Evolutionary conservation across 2,329 filamentous ascomycete species (phyloP), one percentile per base, ranked within the genome.

Genomic region (Phymatotrichopsis omnivora): DNA sequence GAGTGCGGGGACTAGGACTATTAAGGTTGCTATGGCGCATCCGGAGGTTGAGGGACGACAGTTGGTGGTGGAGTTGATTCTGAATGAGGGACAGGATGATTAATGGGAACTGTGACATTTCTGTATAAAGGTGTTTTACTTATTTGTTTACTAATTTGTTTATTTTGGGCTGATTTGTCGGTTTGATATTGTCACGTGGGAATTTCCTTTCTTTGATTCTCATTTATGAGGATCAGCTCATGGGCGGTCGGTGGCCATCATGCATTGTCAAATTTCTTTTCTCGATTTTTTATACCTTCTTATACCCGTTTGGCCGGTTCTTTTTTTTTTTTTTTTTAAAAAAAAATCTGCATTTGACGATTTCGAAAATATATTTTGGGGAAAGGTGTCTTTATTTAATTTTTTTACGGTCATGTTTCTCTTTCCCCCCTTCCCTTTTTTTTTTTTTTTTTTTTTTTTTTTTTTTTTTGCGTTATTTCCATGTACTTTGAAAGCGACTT

Each of bases 11-110:
- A 65, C 41, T 67, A 76, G 84, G 43, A 93, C 84, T 1, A 80
- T 96, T 59, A 98, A 98, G 74, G 76, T 98, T 57, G 82, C 80
- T 58, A 87, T 98, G 84, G 84, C 85, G 60, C 91, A 98, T 67
- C 91, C 91, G 0, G 84, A 93, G 65, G 71, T 82, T 53, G 75
- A 85, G 48, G 78, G 82, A 41, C 80, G 78, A 60, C 87, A 95
- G 68, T 78, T 98, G 55, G 79, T 98, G 53, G 70, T 96, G 53
- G 91, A 98, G 67, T 73, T 98, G 73, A 67, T 94, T 55, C 73
- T 96, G 57, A 96, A 96, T 63, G 84, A 93, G 60, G 87, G 85
- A 5, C 82, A 89, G 53, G 73, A 70, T 58, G 73, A 76, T 51
- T 68, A 56, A 51, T 42, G 28, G 14, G 12, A 29, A 24, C 27